Evolutionary conservation across 768 basidiomycete genomes (phyloP).

Genomic region (Calocybe cyanea): DNA sequence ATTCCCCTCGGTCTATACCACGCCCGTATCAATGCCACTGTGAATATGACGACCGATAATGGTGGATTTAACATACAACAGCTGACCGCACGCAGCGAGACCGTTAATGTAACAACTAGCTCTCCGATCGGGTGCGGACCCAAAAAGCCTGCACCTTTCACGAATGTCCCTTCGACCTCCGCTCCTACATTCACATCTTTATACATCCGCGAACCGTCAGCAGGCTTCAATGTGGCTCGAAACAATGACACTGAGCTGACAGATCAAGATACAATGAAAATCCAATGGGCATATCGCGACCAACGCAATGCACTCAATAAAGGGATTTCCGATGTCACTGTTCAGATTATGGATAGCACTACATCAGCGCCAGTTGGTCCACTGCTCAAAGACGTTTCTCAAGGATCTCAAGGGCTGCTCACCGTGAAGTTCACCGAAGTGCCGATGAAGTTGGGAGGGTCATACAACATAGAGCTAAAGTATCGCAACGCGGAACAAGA

Average conservation of each 20-base stretch:
- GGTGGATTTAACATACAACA: conserved; percentile 1
- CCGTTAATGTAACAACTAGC: conserved; percentile 8
- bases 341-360: conserved; percentile 1
- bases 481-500: conserved; percentile 4
- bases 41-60: not conserved
- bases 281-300: not conserved
- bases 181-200: conserved; percentile 3
- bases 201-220: not conserved
- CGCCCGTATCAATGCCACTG: conserved; percentile 4
- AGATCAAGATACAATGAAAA: not conserved
- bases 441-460: not conserved
- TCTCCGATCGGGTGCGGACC: conserved; percentile 6
- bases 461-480: conserved; percentile 5
- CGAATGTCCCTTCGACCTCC: conserved; percentile 1
- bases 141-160: conserved; percentile 1
- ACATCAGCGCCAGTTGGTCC: conserved; percentile 3
- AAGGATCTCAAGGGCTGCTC: not conserved
- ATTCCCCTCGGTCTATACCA: conserved; percentile 7
- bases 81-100: conserved; percentile 1
- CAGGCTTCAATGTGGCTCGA: not conserved
- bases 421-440: not conserved
- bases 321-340: conserved; percentile 1
- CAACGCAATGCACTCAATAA: not conserved
- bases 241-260: too few relatives aligned
- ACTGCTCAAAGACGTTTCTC: too few relatives aligned